Evolutionary conservation across 306 rosid genomes (phyloP).

Genomic region (Carpinus viminea): DNA sequence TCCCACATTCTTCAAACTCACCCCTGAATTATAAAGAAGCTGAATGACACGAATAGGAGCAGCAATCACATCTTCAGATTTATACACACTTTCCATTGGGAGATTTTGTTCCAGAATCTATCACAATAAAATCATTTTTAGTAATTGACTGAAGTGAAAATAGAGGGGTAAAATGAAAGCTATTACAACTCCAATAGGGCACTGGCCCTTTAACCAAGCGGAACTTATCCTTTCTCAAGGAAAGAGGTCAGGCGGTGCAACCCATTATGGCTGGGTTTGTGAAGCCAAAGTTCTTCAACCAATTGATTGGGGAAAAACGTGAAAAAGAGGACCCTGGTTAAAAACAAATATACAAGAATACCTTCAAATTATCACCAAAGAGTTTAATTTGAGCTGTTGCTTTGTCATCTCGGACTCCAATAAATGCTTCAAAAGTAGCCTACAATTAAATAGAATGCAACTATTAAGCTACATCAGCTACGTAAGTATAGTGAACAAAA

Average conservation of each 20-base stretch:
- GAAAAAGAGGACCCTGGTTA: not conserved
- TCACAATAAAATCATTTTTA: constrained; percentile 25
- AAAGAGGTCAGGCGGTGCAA: not conserved
- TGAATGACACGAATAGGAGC: constrained; percentile 93
- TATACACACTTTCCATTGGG: constrained; percentile 81
- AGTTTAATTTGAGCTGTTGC: constrained; percentile 86
- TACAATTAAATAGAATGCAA: constrained; percentile 35
- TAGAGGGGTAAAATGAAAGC: not conserved
- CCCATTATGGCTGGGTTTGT: not conserved
- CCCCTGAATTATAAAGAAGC: constrained; percentile 91
- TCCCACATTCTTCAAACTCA: constrained; percentile 44
- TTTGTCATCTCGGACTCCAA: constrained; percentile 85
- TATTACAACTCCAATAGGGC: constrained; percentile 5
- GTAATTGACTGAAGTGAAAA: constrained; percentile 8
- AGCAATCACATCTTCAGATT: constrained; percentile 75
- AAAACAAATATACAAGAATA: constrained; percentile 30
- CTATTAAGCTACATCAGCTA: constrained; percentile 13
- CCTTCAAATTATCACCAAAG: constrained; percentile 93
- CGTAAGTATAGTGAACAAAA: not conserved
- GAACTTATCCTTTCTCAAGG: not conserved
- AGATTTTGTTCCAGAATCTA: constrained; percentile 93
- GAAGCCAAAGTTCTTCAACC: not conserved
- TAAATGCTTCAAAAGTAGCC: constrained; percentile 96
- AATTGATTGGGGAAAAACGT: not conserved
- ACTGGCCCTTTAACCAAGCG: not conserved